These are phyloP conservation scores for Phytophthora uliginosa DNA, from an alignment of 352 stramenopile genomes.

Conservation along the genomic window DNA sequence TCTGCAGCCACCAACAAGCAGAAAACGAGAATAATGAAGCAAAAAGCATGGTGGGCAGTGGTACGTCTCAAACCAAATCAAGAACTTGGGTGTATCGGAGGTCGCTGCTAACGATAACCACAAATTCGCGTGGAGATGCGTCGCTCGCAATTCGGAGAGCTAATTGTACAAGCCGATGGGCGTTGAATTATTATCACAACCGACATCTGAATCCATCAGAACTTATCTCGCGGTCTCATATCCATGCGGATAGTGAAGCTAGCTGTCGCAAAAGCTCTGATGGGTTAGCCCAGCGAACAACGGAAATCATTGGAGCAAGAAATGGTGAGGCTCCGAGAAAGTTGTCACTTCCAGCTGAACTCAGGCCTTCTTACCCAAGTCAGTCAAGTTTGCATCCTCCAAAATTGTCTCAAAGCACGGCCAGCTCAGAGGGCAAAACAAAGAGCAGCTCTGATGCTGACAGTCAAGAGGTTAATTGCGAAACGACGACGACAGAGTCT, in stretches of 20 bases:
- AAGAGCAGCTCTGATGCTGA: conserved; percentile 1
- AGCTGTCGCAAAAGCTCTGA: conserved; percentile 8
- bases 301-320: conserved; percentile 5
- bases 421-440: conserved; percentile 11
- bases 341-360: conserved; percentile 25
- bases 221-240: not conserved
- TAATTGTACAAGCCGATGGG: conserved; percentile 65
- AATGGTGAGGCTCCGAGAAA: conserved; percentile 8
- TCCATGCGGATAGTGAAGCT: conserved; percentile 2
- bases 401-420: not conserved
- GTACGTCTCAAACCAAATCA: conserved; percentile 20
- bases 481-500: conserved; percentile 1
- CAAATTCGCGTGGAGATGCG: conserved; percentile 32
- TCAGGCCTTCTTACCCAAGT: conserved; percentile 17
- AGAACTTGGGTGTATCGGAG: conserved; percentile 65
- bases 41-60: conserved; percentile 9
- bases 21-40: conserved; percentile 12
- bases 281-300: conserved; percentile 1
- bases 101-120: conserved; percentile 65
- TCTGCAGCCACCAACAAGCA: conserved; percentile 24
- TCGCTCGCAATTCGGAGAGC: conserved; percentile 61
- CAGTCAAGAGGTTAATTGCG: conserved; percentile 1
- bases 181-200: conserved; percentile 38
- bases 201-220: conserved; percentile 21
- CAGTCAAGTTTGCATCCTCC: not conserved